phyloP scores from a whole-genome alignment of 179 eudicot genomes.

The Pouteria campechiana region DNA sequence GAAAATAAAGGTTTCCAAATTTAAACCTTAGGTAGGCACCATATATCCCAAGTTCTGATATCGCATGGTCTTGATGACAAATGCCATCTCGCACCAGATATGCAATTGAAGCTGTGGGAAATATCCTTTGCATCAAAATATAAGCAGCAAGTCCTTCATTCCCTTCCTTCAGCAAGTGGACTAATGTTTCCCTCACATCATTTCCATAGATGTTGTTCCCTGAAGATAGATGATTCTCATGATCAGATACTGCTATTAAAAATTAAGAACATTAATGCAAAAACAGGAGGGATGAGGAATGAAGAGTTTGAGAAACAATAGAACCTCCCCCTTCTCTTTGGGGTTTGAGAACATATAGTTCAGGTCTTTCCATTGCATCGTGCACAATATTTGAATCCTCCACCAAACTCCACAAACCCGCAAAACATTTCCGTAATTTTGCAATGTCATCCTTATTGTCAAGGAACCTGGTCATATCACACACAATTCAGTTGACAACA shows the following conservation, averaged over 20 bases:
- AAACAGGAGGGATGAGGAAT: too few relatives aligned
- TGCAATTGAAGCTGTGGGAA: slow-evolving; percentile 55
- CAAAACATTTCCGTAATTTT: slow-evolving; percentile 72
- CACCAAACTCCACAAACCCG: slow-evolving; percentile 95
- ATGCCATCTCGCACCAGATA: slow-evolving; percentile 65
- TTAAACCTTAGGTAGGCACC: slow-evolving; percentile 80
- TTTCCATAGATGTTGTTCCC: slow-evolving; percentile 91
- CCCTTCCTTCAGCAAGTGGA: slow-evolving; percentile 52
- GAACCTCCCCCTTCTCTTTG: slow-evolving; percentile 99
- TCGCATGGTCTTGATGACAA: slow-evolving; percentile 56
- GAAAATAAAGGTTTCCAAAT: too few relatives aligned
- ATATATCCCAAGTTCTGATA: slow-evolving; percentile 88
- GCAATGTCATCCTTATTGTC: slow-evolving; percentile 76
- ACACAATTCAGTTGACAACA: slow-evolving; percentile 5
- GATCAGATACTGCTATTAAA: not conserved
- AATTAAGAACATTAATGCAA: not conserved
- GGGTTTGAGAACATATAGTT: slow-evolving; percentile 86
- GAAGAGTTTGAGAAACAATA: slow-evolving; percentile 1
- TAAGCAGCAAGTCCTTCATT: slow-evolving; percentile 76
- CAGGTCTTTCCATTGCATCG: slow-evolving; percentile 81
- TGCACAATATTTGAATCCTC: slow-evolving; percentile 53
- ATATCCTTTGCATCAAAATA: slow-evolving; percentile 96
- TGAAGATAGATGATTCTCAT: slow-evolving; percentile 7
- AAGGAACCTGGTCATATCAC: slow-evolving; percentile 60
- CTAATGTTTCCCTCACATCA: slow-evolving; percentile 52